phyloP scores from a whole-genome alignment of 257 asterid genomes.

The Przewalskia tangutica region DNA sequence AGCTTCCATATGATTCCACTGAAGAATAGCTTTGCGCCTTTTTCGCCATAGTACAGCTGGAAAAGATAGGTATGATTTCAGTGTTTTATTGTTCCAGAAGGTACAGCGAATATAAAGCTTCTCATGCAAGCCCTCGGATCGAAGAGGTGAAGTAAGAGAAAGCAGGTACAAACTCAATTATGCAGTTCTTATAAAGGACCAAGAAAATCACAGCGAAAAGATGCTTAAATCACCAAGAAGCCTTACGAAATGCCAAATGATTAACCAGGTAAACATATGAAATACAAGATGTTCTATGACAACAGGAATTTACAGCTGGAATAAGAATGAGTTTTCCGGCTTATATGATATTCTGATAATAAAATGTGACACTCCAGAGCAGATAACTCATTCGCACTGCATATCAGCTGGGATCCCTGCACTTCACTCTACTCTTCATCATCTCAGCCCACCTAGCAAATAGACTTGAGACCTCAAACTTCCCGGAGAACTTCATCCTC shows the following conservation, averaged over 20 bases:
- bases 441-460: conserved; percentile 47
- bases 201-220: background rate
- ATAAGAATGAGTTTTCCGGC: background rate
- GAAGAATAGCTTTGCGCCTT: background rate
- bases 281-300: background rate
- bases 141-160: background rate
- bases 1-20: background rate
- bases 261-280: background rate
- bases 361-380: background rate
- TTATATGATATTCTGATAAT: background rate
- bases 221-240: background rate
- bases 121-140: background rate
- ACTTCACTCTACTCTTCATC: conserved; percentile 29
- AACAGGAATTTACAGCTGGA: background rate
- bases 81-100: background rate
- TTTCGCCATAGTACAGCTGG: background rate
- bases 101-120: background rate
- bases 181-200: background rate
- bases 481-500: conserved; percentile 51
- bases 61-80: background rate
- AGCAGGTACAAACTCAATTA: background rate
- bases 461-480: conserved; percentile 39
- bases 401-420: conserved; percentile 5
- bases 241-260: background rate
- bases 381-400: background rate